Base-by-base conservation (phyloP, 106 monocot species). In the Iris macrosiphon region DNA sequence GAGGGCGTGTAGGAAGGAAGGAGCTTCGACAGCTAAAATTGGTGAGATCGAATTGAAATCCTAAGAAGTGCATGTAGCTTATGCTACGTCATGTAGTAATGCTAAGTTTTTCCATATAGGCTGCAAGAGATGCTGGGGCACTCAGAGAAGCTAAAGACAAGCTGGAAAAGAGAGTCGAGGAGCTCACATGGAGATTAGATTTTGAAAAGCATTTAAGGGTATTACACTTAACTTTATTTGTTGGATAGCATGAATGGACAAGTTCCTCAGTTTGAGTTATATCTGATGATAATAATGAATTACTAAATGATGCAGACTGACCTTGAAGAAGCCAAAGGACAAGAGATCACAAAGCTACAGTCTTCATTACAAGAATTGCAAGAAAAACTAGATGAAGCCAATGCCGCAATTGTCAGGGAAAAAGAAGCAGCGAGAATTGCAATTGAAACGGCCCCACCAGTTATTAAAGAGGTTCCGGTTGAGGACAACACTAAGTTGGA, bases 61-160 rank as follows among this genome's bases (percentile, higher is more conserved):
- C n/a, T n/a, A n/a, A n/a, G n/a, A n/a, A n/a, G n/a, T n/a, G n/a
- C n/a, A n/a, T n/a, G n/a, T n/a, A n/a, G n/a, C n/a, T n/a, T n/a
- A n/a, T n/a, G n/a, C n/a, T n/a, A n/a, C n/a, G n/a, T n/a, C n/a
- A n/a, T n/a, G n/a, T n/a, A n/a, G n/a, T 40, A 58, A 7, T 28
- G 42, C 14, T 30, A 29, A 52, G 26, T 67, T 52, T 61, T 24
- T 55, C 40, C 31, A 31, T 73, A 58, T 60, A 99, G 98, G 98
- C 77, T 68, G 91, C 98, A 45, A 91, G 83, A 53, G 98, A 99
- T 27, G 75, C 91, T 9, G 98, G 98, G 3, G 98, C 98, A 58
- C 83, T 99, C 7, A 99, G 70, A 71, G 98, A 91, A 81, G 87
- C 91, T 26, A 99, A 99, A 65, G 98, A 99, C 54, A 91, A 91